Evolutionary conservation across 331 rosid species (phyloP), one percentile per base, ranked within the genome.

Genomic region (Quercus lobata): DNA sequence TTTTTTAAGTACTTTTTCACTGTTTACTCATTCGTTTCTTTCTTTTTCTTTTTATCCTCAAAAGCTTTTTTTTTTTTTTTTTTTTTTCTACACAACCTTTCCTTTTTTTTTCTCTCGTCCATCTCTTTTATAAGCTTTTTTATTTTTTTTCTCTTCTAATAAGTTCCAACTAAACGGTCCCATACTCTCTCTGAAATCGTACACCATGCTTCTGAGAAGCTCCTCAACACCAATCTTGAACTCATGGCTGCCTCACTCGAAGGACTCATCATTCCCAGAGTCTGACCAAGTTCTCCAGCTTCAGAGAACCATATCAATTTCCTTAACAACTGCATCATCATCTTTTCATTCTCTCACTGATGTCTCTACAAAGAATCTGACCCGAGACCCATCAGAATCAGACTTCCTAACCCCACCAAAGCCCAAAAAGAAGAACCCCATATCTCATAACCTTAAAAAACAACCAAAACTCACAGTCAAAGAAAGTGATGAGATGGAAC

Each of bases 201-300:
- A 14, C 32, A 82, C 35, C 74, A 92, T 94, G 97, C 83, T 86
- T 65, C 89, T 89, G 34, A 84, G 92, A 83, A 92, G 90, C 74
- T 88, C 88, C 32, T 91, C 91, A 0, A 56, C 94, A 18, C 91
- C 94, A 27, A 81, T 88, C 80, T 85, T 61, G 78, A 86, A 86
- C 46, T 91, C 98, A 70, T 78, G 87, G 86, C 29, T 79, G 17
- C 83, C 75, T 57, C 89, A 76, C 79, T 77, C 77, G 75, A 87
- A 76, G 63, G 91, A 76, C 2, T 69, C 87, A 17, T 85, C 83
- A 17, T 85, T 81, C 62, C 70, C 78, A 1, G 94, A 87, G 30
- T 69, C 86, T 16, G 91, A 88, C 32, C 80, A 71, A 3, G 15
- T 71, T 79, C 83, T 82, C 75, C 87, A 84, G 2, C 88, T 87